These are phyloP conservation scores for Talaromyces sp. DNA, from an alignment of 2,329 filamentous ascomycete genomes.

Conservation along the genomic window DNA sequence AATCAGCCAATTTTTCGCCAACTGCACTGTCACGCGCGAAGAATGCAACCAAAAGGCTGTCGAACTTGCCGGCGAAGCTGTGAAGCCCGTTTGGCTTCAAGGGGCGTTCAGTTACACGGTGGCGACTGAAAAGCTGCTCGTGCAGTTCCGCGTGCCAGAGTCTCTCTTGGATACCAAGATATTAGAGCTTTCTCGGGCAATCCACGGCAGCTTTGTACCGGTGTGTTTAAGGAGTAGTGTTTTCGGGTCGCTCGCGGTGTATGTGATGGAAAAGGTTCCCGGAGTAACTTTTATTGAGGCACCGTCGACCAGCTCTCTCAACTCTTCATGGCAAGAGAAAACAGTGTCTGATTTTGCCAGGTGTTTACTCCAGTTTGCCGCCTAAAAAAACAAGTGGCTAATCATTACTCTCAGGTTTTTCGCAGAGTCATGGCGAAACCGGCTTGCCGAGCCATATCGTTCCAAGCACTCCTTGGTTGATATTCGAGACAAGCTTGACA, in stretches of 20 bases:
- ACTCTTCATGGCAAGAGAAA: not conserved
- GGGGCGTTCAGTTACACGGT: no score
- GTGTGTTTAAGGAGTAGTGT: not conserved
- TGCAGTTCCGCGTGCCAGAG: not conserved
- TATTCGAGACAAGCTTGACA: slow-evolving; percentile 12
- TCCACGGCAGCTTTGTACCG: not conserved
- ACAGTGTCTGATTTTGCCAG: not conserved
- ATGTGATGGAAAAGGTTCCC: not conserved
- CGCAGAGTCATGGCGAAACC: not conserved
- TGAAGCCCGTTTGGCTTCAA: not conserved
- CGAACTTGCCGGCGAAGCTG: not conserved
- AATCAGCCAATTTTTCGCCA: not conserved
- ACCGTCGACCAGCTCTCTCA: not conserved
- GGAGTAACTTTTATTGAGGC: not conserved
- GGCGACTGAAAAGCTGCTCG: not conserved
- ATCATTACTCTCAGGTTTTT: not conserved
- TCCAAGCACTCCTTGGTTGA: slow-evolving; percentile 10
- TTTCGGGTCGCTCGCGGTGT: not conserved
- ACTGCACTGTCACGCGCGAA: not conserved
- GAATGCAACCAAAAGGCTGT: not conserved
- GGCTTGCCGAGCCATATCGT: not conserved
- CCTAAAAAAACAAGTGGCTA: not conserved
- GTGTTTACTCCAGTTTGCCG: not conserved
- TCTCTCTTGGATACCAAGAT: not conserved
- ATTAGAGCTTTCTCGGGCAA: not conserved